Evolutionary conservation across 371 early-diverging fungal genomes (phyloP), one percentile per base, ranked within the genome.

Genomic region (Cokeromyces recurvatus): DNA sequence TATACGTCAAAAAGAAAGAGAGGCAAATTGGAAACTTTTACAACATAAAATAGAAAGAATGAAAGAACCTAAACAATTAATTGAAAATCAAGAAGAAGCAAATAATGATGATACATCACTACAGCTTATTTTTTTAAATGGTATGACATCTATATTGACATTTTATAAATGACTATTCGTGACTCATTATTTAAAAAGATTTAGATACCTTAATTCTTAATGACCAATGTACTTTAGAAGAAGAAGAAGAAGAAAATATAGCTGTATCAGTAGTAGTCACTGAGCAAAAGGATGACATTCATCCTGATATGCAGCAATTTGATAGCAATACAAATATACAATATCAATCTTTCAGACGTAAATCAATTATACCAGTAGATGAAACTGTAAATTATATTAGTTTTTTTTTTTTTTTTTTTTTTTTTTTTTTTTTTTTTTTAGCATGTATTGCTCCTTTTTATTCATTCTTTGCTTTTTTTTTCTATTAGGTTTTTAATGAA

Each of bases 341-440:
- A 59, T 78, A 81, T 42, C 84, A 77, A 56, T 68, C 83, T 38
- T 89, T 91, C 69, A 77, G 91, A 42, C 72, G 91, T 53, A 92
- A 92, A 75, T 91, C 91, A 5, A 90, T 92, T 43, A 78, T 92
- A 53, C 93, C 93, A 25, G 90, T 92, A 36, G 93, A 92, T 59
- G 90, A 89, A 57, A 70, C 78, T n/a, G 90, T 68, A 57, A 57
- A 54, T 48, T n/a, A 1, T n/a, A n/a, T n/a, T n/a, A n/a, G n/a
- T n/a, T n/a, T n/a, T n/a, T n/a, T n/a, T n/a, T n/a, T n/a, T n/a
- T n/a, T n/a, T n/a, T n/a, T n/a, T n/a, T n/a, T n/a, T n/a, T n/a
- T n/a, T n/a, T n/a, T n/a, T n/a, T n/a, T n/a, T n/a, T n/a, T n/a
- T n/a, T n/a, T n/a, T n/a, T n/a, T n/a, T n/a, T n/a, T n/a, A n/a